Percentiles rank a stretch among this genome's conserved stretches.
Evolutionary conservation across 1,284 basidiomycete species (phyloP).

Genomic region (Ustilago bromivora): DNA sequence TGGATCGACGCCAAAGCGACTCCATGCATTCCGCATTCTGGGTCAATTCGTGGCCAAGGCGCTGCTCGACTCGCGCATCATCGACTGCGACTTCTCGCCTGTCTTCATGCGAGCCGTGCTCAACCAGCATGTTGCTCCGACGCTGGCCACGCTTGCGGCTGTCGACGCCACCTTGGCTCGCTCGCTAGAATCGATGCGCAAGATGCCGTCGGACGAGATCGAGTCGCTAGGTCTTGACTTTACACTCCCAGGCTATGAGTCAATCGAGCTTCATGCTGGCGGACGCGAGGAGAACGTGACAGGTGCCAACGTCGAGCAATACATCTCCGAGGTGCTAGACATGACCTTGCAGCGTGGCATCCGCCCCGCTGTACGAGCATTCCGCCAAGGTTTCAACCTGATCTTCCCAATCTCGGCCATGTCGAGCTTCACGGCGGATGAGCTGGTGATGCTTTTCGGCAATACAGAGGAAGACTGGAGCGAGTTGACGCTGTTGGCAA

Average conservation of each 20-base stretch:
- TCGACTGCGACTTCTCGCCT: constrained; percentile 93
- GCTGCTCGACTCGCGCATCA: constrained; percentile 95
- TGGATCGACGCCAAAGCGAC: constrained; percentile 62
- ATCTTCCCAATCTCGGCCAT: constrained; percentile 93
- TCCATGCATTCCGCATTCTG: constrained; percentile 86
- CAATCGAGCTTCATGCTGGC: constrained; percentile 87
- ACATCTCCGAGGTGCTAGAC: constrained; percentile 76
- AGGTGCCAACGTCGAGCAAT: constrained; percentile 86
- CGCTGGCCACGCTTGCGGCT: constrained; percentile 78
- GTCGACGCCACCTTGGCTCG: constrained; percentile 87
- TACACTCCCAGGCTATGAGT: constrained; percentile 88
- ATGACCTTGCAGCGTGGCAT: constrained; percentile 68
- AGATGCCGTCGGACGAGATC: constrained; percentile 75
- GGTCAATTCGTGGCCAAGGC: constrained; percentile 99
- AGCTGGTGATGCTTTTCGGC: constrained; percentile 91
- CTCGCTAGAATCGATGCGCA: constrained; percentile 82
- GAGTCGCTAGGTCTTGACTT: constrained; percentile 93
- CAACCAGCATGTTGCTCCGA: constrained; percentile 84
- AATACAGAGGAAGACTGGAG: constrained; percentile 81
- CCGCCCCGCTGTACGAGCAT: constrained; percentile 61
- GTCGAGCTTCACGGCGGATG: constrained; percentile 90
- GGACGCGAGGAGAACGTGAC: constrained; percentile 85
- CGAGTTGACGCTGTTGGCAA: constrained; percentile 81
- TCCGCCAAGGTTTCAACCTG: constrained; percentile 73
- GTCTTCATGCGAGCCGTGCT: constrained; percentile 89